Conservation (phyloP, 306 rosid genomes). For the Rosa persica region DNA sequence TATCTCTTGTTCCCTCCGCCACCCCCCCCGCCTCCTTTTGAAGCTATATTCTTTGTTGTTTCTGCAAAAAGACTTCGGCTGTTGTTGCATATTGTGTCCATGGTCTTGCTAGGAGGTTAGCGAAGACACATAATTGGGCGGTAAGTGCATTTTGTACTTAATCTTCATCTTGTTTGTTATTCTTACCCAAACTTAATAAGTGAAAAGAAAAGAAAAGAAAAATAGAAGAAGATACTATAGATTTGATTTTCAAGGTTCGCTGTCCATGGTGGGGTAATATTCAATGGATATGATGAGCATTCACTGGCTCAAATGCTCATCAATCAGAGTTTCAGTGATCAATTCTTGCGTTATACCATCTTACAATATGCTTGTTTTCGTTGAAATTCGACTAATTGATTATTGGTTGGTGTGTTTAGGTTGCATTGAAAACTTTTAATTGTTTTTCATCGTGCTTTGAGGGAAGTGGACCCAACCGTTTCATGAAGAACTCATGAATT, state of each 20-base stretch:
- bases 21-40: no score
- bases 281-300: neutral
- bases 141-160: constrained; percentile 47
- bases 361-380: neutral
- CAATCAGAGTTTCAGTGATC: neutral
- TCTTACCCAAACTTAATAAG: neutral
- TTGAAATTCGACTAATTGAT: constrained; percentile 24
- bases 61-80: constrained; percentile 98
- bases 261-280: neutral
- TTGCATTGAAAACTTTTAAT: constrained; percentile 88
- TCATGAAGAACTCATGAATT: constrained; percentile 93
- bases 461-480: constrained; percentile 99
- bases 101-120: constrained; percentile 85
- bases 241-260: neutral
- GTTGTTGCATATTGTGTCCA: constrained; percentile 99
- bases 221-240: neutral
- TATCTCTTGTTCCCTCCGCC: constrained; percentile 30
- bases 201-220: neutral
- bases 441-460: constrained; percentile 96
- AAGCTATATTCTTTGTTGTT: constrained; percentile 94
- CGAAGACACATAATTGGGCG: constrained; percentile 99
- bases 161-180: neutral
- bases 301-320: neutral
- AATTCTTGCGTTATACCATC: constrained; percentile 6
- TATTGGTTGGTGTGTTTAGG: constrained; percentile 51